Base-by-base conservation (phyloP, 345 rosid genomes). In the Lepidium aucheri region DNA sequence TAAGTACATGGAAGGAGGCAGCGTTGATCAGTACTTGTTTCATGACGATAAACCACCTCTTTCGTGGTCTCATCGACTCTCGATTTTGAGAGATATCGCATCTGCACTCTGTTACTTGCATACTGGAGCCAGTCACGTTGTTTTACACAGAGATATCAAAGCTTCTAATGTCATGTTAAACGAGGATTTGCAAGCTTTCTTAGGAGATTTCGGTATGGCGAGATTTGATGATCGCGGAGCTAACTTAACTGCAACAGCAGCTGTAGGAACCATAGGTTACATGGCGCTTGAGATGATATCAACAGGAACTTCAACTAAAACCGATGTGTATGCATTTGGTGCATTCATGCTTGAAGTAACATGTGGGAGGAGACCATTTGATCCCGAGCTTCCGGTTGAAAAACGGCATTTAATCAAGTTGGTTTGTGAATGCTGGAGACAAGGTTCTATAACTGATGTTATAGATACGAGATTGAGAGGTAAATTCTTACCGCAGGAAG, bases 141-240 rank as follows among this genome's bases (percentile, higher is more conserved):
- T 84, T 49, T 20, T 84, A 10, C 88, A 79, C 28, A 51, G 85
- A 26, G 82, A 84, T 55, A 61, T 79, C 33, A 84, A 79, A 63
- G 79, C 88, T 6, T 72, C 73, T 53, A 84, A 79, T 33, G 70
- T 81, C 5, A 74, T 81, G 68, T 57, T 84, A 22, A 80, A 81
- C 49, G 68, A 51, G 2, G 53, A 75, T 18, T 30, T 81, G 4
- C 75, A 77, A 73, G 40, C 64, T 36, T 17, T 45, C 0, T 65
- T 82, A 17, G 84, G 82, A 54, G 89, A 84, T 63, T 84, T 78
- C 15, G 86, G 86, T 13, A 82, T 84, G 44, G 76, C 83, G 0
- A 78, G 68, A 58, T 60, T 78, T 43, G 72, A 80, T 56, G 79
- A 84, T 54, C 82, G 66, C 11, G 83, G 67, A 4, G 39, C 53